A percentile compares a stretch with the other conserved stretches of the same genome.
phyloP scores from a whole-genome alignment of 495 filamentous ascomycete genomes.

The Penicillium samsonianum region DNA sequence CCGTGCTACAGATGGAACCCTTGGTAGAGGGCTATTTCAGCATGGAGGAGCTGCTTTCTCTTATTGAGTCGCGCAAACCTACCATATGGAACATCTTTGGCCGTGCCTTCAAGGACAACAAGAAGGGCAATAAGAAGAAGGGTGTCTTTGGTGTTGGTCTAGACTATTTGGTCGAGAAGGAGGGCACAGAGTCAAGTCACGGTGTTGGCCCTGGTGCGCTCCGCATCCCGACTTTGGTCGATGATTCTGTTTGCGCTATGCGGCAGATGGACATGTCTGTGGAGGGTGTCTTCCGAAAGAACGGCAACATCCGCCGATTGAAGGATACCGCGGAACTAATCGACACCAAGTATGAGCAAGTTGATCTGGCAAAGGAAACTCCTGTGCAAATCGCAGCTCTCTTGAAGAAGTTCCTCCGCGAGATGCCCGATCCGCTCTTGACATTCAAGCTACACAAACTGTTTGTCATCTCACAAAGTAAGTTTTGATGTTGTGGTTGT shows the following conservation, averaged over 20 bases:
- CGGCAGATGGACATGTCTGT: constrained; percentile 98
- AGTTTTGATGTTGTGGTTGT: constrained; percentile 26
- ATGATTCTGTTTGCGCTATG: constrained; percentile 91
- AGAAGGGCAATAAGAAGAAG: constrained; percentile 84
- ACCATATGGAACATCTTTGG: constrained; percentile 98
- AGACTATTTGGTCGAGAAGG: constrained; percentile 85
- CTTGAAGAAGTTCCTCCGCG: constrained; percentile 91
- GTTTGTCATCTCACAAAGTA: constrained; percentile 86
- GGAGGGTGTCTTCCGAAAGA: constrained; percentile 98
- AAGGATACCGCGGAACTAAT: constrained; percentile 81
- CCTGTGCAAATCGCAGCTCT: constrained; percentile 94
- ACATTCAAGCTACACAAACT: constrained; percentile 93
- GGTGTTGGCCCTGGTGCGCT: constrained; percentile 91
- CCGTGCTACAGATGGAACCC: constrained; percentile 93
- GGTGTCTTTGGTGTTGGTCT: constrained; percentile 85
- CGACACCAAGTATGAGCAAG: constrained; percentile 78
- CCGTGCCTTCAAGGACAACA: constrained; percentile 86
- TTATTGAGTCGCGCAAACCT: constrained; percentile 91
- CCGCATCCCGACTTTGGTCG: constrained; percentile 82
- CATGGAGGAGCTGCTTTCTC: constrained; percentile 87
- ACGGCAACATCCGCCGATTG: constrained; percentile 91
- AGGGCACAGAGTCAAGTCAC: constrained; percentile 93
- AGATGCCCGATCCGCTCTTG: constrained; percentile 91
- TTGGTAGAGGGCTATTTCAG: constrained; percentile 87
- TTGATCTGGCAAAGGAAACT: constrained; percentile 79